Evolutionary conservation across 305 asterid species (phyloP), one percentile per base, ranked within the genome.

Genomic region (Euphrasia arctica): DNA sequence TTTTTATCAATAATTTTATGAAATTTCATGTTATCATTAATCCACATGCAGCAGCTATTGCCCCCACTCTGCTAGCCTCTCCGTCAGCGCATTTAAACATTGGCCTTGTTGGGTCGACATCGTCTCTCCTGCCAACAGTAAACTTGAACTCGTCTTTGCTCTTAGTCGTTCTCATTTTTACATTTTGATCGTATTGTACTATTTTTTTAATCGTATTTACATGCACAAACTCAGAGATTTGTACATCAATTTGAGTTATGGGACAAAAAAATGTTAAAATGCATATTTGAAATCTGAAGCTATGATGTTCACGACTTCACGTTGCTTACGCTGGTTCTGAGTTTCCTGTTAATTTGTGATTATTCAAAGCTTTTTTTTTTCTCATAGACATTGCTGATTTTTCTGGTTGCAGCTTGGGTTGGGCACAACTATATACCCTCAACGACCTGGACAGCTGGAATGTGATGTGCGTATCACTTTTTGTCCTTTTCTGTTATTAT

Each of bases 391-490:
- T 63, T 54, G 15, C 56, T 71, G 71, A 54, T 42, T 56, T 80
- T 74, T 83, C 63, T 75, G 70, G 49, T 74, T 78, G 83, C 93
- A 89, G 96, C 80, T 85, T 74, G 98, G 87, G 58, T 75, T 89
- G 80, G 80, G 69, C 58, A 58, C 85, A 36, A 45, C 82, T 63
- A 47, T 89, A 66, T 87, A 79, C 73, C 97, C 97, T 47, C 98
- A 92, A 72, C 85, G 98, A 76, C 97, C 93, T 58, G 97, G 96
- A 73, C 87, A 87, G 73, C 72, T 18, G 50, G 98, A 81, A 77
- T 92, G 98, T 73, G 97, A 89, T 74, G 98, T 92, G 74, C 64
- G 97, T 83, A 63, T 68, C 70, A 59, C 59, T 60, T 56, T 61
- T 58, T 55, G 62, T 71, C 60, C 34, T 45, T 49, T 34, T 36